These are phyloP conservation scores for Podospora australis DNA, from an alignment of 495 filamentous ascomycete genomes.

Conservation along the genomic window DNA sequence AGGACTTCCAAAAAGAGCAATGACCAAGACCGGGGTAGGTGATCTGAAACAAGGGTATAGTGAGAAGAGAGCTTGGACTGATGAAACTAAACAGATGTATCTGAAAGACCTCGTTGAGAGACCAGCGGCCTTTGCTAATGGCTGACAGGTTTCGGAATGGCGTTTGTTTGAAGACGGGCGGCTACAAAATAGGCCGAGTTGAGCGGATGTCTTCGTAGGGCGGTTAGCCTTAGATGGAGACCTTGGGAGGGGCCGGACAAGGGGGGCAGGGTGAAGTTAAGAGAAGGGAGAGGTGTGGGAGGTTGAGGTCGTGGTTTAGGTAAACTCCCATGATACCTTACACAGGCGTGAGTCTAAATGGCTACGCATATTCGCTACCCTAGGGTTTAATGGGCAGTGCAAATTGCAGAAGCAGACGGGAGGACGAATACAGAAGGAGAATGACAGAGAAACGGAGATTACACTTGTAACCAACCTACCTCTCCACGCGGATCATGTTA, in stretches of 20 bases:
- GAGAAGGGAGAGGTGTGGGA: neutral
- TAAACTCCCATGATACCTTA: too few relatives aligned
- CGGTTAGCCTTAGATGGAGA: slow-evolving; percentile 31
- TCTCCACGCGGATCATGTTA: too few relatives aligned
- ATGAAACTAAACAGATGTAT: slow-evolving; percentile 46
- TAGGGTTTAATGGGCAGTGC: neutral
- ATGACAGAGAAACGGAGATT: neutral
- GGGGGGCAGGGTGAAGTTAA: slow-evolving; percentile 5
- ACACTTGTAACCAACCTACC: slow-evolving; percentile 4
- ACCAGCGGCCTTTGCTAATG: slow-evolving; percentile 39
- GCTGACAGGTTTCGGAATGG: slow-evolving; percentile 39
- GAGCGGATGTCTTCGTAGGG: slow-evolving; percentile 30
- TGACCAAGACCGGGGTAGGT: slow-evolving; percentile 14
- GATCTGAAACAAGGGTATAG: slow-evolving; percentile 43
- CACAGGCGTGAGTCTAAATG: neutral
- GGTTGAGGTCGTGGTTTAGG: slow-evolving; percentile 1
- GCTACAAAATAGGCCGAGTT: slow-evolving; percentile 31
- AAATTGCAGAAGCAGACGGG: neutral
- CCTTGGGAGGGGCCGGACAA: slow-evolving; percentile 5
- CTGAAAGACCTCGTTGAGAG: slow-evolving; percentile 37
- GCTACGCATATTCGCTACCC: slow-evolving; percentile 6
- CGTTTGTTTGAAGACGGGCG: slow-evolving; percentile 47
- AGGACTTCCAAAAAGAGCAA: slow-evolving; percentile 13
- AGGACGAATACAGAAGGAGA: neutral
- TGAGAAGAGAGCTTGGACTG: slow-evolving; percentile 27